phyloP scores from a whole-genome alignment of 768 basidiomycete genomes.

The Pleurotus salmoneostramineus region DNA sequence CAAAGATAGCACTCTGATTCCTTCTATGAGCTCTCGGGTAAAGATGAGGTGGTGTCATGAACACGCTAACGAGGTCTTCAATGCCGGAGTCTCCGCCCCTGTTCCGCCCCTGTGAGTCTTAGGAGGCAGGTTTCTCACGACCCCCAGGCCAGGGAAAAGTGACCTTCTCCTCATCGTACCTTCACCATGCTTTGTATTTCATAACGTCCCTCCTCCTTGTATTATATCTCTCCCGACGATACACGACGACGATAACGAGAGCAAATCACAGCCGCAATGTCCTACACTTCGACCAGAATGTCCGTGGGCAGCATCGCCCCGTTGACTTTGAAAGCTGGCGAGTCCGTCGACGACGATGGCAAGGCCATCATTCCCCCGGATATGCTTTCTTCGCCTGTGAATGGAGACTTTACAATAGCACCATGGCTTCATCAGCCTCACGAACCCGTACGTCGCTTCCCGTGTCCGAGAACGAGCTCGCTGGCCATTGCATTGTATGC shows the following conservation, averaged over 20 bases:
- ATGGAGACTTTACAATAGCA: conserved; percentile 3
- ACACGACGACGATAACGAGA: background rate
- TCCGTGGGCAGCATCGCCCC: background rate
- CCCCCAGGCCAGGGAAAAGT: no score
- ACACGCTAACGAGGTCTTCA: no score
- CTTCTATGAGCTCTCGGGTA: no score
- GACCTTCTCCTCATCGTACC: conserved; percentile 10
- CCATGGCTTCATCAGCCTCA: conserved; percentile 5
- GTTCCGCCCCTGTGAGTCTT: no score
- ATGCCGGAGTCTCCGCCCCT: no score
- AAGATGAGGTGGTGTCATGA: no score
- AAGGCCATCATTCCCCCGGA: conserved; percentile 7
- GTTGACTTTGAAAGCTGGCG: conserved; percentile 1
- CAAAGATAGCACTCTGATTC: no score
- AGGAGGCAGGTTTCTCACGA: no score
- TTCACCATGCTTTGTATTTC: background rate
- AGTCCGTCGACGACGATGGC: conserved; percentile 4
- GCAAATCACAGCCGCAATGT: background rate
- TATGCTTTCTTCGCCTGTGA: conserved; percentile 4
- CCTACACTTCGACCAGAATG: background rate
- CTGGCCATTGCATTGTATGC: background rate
- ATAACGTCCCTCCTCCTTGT: background rate
- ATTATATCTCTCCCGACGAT: background rate
- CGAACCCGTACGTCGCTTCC: conserved; percentile 11
- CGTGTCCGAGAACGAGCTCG: conserved; percentile 8